Base-by-base conservation (phyloP, 305 asterid species). In the Fraxinus dipetala region DNA sequence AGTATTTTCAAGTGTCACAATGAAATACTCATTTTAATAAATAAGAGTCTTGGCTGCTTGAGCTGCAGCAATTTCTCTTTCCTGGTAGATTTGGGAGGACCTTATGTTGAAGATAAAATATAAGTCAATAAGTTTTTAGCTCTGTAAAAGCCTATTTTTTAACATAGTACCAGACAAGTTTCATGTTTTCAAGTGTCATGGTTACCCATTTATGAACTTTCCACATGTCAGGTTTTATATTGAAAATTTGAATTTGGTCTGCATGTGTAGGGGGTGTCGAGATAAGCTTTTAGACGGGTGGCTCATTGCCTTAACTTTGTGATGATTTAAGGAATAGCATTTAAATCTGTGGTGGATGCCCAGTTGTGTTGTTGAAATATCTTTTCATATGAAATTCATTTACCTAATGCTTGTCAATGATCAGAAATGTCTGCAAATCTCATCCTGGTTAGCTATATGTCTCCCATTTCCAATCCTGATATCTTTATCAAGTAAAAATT, bases 61-160 rank as follows among this genome's bases (percentile, higher is more conserved):
- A 77, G 11, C 72, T 18, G n/a, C 26, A 20, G 72, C 26, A 48
- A 45, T 67, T 28, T 67, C 28, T 67, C 28, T 51, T 36, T 54
- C 65, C 59, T 82, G 36, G 72, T 76, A 72, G 22, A 76, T 38
- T 61, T 3, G 76, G 30, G 43, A 36, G 65, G 18, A 65, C 77
- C 22, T 75, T 30, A 59, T 8, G 11, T 20, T 59, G 73, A 65
- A 9, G 34, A 26, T 65, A 65, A 16, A 51, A 16, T 16, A 65
- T 65, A 67, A 67, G 13, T 67, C 38, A 28, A 13, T 28, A 67
- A 28, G 13, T 28, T 67, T 11, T 26, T 67, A 67, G 35, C 24
- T 67, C 18, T 67, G 36, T 67, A 28, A 63, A 2, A 59, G 69
- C 69, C 13, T 18, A 0, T 45, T 11, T 24, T 26, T 26, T 26